These are phyloP conservation scores for Taphrina flavorubra DNA, from an alignment of 1,139 yeast genomes.

Conservation along the genomic window DNA sequence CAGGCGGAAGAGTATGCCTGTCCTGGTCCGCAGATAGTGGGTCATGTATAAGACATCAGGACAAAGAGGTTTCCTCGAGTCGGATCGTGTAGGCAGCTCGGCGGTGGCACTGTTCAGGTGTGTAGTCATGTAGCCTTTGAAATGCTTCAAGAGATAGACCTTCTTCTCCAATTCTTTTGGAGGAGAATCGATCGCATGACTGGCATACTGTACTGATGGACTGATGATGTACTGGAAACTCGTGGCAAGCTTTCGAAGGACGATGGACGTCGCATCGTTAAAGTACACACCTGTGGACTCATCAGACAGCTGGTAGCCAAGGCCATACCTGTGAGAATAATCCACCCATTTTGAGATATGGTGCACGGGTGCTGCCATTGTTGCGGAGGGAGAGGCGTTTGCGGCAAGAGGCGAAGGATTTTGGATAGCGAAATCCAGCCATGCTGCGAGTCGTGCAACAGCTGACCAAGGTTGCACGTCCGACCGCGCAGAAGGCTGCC, in stretches of 20 bases:
- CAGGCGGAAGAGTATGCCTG: constrained; percentile 88
- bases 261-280: constrained; percentile 79
- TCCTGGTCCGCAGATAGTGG: constrained; percentile 77
- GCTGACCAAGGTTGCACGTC: constrained; percentile 2
- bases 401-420: not conserved
- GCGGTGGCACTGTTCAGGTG: constrained; percentile 46
- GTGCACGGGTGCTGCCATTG: not conserved
- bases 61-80: not conserved
- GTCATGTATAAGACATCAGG: constrained; percentile 65
- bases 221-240: constrained; percentile 62
- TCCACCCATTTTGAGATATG: constrained; percentile 96
- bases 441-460: constrained; percentile 9
- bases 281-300: constrained; percentile 92
- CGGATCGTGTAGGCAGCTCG: constrained; percentile 7
- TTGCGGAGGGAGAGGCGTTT: not conserved
- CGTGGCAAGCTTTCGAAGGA: constrained; percentile 68
- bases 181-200: constrained; percentile 53
- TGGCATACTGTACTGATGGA: constrained; percentile 55
- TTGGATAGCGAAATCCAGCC: not conserved
- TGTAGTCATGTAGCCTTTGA: constrained; percentile 53
- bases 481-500: not conserved
- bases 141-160: constrained; percentile 80
- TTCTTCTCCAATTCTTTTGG: constrained; percentile 63
- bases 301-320: constrained; percentile 87
- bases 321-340: constrained; percentile 93